phyloP scores from a whole-genome alignment of 805 yeast genomes.

The Candida maesae region DNA sequence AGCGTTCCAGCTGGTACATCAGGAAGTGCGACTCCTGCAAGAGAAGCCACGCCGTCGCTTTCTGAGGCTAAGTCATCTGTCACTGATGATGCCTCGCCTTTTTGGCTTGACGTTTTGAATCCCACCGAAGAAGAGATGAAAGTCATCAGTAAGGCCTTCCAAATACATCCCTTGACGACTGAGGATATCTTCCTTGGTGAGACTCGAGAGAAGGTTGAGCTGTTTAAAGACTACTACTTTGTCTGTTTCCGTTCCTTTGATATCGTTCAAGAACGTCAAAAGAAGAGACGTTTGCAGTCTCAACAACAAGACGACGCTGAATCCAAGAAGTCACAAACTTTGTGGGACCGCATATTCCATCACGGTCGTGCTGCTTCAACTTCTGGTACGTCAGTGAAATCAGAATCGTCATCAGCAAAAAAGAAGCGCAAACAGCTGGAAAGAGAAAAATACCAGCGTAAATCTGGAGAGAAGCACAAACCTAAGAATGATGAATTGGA shows the following conservation, averaged over 20 bases:
- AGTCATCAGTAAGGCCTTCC: slow-evolving; percentile 82
- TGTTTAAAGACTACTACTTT: slow-evolving; percentile 85
- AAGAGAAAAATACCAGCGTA: slow-evolving; percentile 36
- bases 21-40: slow-evolving; percentile 8
- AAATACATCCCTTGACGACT: slow-evolving; percentile 93
- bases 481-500: slow-evolving; percentile 57
- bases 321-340: slow-evolving; percentile 6
- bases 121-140: slow-evolving; percentile 98
- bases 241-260: slow-evolving; percentile 86
- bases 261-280: slow-evolving; percentile 68
- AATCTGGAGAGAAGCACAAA: slow-evolving; percentile 42
- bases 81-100: slow-evolving; percentile 47
- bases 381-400: slow-evolving; percentile 11
- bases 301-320: slow-evolving; percentile 1
- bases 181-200: slow-evolving; percentile 94
- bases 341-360: slow-evolving; percentile 10
- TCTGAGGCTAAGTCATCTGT: slow-evolving; percentile 14
- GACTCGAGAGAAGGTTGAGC: slow-evolving; percentile 91
- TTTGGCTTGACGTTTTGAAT: slow-evolving; percentile 90
- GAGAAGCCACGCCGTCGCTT: slow-evolving; percentile 4
- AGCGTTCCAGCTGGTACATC: slow-evolving; percentile 1
- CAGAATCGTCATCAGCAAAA: slow-evolving; percentile 26
- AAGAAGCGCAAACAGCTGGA: slow-evolving; percentile 31
- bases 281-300: slow-evolving; percentile 23
- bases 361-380: slow-evolving; percentile 14